Evolutionary conservation across 1,284 basidiomycete genomes (phyloP), one percentile per base, ranked within the genome.

Genomic region (Cystobasidium pallidum): DNA sequence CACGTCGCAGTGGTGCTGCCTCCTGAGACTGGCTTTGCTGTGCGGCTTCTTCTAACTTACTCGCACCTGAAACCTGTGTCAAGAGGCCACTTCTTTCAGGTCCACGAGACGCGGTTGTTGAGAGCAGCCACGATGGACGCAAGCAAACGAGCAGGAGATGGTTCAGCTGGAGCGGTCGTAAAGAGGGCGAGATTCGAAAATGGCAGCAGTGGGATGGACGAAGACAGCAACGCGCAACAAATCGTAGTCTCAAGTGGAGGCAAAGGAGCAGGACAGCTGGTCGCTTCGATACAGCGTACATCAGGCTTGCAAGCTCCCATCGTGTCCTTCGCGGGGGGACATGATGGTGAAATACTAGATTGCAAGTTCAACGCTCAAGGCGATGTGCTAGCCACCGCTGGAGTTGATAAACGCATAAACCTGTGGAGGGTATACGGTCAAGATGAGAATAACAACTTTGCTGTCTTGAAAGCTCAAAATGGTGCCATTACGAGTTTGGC

Each of bases 361-460:
- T 55, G 78, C 71, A 75, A 77, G 72, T 80, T 80, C 75, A 75
- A 78, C 4, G 75, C 75, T 19, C 73, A 76, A 15, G 79, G 79
- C 34, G 75, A 79, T 30, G 59, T 66, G 10, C 68, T 80, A n/a
- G 79, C 79, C n/a, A 75, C 74, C 10, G 74, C 78, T 0, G 75
- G 75, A 10, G 73, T 70, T 3, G 79, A 80, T 76, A 75, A 77
- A 62, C 76, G 75, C 15, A 76, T 80, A 47, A 72, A 70, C 49
- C 64, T 79, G 17, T 79, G 78, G 78, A 73, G 68, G 30, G 76
- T 77, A 0, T 79, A 79, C 62, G 78, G 78, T 13, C 68, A 74
- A 10, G 77, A 77, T 58, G 64, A 74, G 28, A 77, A 77, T 21
- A 71, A 52, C 24, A 72, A 72, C 43, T 72, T 21, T 61, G 70